Percentiles rank a stretch among this genome's conserved stretches.
phyloP scores from a whole-genome alignment of 2,329 filamentous ascomycete genomes.

The Arthrinium phaeospermum region DNA sequence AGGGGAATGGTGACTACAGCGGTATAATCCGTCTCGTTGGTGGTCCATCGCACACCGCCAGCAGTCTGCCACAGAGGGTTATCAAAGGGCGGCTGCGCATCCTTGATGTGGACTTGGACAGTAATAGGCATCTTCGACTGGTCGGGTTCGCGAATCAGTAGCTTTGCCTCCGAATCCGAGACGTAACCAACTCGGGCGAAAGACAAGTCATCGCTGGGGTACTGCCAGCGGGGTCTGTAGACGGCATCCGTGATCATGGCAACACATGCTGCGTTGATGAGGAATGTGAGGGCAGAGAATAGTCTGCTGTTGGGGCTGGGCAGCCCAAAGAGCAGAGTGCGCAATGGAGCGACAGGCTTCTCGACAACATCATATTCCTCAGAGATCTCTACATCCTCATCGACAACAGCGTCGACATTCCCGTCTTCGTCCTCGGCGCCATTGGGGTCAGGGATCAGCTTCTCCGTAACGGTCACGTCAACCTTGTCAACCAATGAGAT shows the following conservation, averaged over 20 bases:
- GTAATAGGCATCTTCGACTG: slow-evolving; percentile 75
- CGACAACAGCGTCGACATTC: slow-evolving; percentile 40
- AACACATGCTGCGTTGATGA: slow-evolving; percentile 74
- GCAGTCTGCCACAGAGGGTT: slow-evolving; percentile 69
- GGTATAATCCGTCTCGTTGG: slow-evolving; percentile 84
- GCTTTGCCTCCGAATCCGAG: slow-evolving; percentile 76
- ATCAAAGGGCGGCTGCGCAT: slow-evolving; percentile 57
- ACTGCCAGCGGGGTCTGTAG: slow-evolving; percentile 71
- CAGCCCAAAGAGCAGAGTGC: slow-evolving; percentile 75
- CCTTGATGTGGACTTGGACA: slow-evolving; percentile 67
- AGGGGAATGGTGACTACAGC: slow-evolving; percentile 70
- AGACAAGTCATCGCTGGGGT: slow-evolving; percentile 76
- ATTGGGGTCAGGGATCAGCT: slow-evolving; percentile 45
- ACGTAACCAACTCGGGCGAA: slow-evolving; percentile 90
- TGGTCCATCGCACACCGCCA: slow-evolving; percentile 69
- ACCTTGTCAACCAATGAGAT: slow-evolving; percentile 66
- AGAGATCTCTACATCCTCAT: slow-evolving; percentile 61
- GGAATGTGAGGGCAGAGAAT: slow-evolving; percentile 70
- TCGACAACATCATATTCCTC: slow-evolving; percentile 67
- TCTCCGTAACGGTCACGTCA: slow-evolving; percentile 59
- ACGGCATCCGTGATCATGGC: slow-evolving; percentile 78
- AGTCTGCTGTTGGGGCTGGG: slow-evolving; percentile 74
- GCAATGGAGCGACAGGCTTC: slow-evolving; percentile 60
- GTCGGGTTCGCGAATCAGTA: slow-evolving; percentile 86
- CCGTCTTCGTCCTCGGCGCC: slow-evolving; percentile 46